Conservation (phyloP, 176 grass and related monocot species). For the Hyparrhenia diplandra region DNA sequence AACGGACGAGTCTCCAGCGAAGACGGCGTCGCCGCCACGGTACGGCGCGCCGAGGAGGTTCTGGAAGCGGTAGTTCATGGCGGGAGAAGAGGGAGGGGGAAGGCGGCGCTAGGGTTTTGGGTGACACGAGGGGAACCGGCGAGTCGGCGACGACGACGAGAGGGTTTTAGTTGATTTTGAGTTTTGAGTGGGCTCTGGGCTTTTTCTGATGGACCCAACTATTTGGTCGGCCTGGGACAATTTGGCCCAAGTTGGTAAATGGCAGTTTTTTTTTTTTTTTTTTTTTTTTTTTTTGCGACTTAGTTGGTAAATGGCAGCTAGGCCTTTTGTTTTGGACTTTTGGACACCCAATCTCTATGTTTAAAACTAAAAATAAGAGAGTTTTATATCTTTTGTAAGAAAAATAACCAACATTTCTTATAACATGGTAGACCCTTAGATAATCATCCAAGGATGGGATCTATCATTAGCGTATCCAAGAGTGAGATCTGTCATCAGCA, state of each 20-base stretch:
- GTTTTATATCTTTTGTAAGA: no score
- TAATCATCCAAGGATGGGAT: no score
- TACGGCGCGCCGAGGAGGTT: constrained; percentile 92
- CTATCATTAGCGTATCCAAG: no score
- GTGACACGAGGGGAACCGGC: not conserved
- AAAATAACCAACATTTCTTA: no score
- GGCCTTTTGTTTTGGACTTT: no score
- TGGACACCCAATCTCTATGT: no score
- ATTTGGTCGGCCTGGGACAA: not conserved
- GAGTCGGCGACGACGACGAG: not conserved
- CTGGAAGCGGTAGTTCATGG: constrained; percentile 96
- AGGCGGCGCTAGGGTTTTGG: constrained; percentile 53
- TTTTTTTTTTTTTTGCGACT: no score
- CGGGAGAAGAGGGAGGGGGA: not conserved
- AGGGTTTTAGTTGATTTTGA: constrained; percentile 16
- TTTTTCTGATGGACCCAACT: not conserved
- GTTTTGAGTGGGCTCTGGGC: not conserved
- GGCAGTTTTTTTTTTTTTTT: no score
- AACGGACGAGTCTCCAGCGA: constrained; percentile 52
- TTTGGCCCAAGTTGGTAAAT: not conserved
- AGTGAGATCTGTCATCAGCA: no score
- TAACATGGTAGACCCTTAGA: no score
- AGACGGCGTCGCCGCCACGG: constrained; percentile 83
- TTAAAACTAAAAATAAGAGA: no score
- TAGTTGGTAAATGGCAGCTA: not conserved